phyloP scores from a whole-genome alignment of 2,329 filamentous ascomycete genomes.

The Helminthosporium solani region DNA sequence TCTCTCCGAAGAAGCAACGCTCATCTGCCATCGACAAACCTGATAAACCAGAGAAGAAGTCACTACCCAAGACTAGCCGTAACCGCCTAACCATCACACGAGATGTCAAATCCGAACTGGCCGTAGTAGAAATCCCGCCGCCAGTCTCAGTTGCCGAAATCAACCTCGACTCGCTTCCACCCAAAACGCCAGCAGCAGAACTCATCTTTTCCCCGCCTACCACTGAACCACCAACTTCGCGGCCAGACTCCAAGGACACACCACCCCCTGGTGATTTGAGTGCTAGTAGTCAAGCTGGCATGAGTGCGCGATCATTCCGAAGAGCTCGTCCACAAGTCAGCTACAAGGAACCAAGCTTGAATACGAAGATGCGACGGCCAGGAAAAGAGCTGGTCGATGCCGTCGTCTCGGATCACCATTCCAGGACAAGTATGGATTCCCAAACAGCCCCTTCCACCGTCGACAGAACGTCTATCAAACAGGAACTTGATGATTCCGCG shows the following conservation, averaged over 20 bases:
- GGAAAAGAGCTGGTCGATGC: conserved; percentile 51
- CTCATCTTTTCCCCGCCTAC: conserved; percentile 48
- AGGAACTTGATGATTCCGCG: conserved; percentile 25
- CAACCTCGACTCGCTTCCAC: conserved; percentile 39
- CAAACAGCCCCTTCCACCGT: conserved; percentile 21
- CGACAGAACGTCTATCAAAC: conserved; percentile 27
- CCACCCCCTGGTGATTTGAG: conserved; percentile 46
- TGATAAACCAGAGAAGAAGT: conserved; percentile 32
- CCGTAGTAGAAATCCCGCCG: conserved; percentile 21
- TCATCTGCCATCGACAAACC: conserved; percentile 19
- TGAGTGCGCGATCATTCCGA: conserved; percentile 44
- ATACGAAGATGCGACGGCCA: conserved; percentile 52
- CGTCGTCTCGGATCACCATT: conserved; percentile 29
- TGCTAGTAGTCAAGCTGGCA: conserved; percentile 34
- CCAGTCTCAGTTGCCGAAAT: conserved; percentile 30
- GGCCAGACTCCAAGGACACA: conserved; percentile 44
- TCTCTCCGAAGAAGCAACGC: conserved; percentile 46
- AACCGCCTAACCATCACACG: conserved; percentile 28
- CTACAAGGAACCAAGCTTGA: conserved; percentile 52
- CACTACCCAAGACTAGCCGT: conserved; percentile 22
- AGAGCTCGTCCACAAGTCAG: conserved; percentile 50
- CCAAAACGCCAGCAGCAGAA: conserved; percentile 41
- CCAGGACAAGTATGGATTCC: conserved; percentile 30
- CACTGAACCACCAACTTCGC: conserved; percentile 44
- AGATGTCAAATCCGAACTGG: conserved; percentile 21